phyloP scores from a whole-genome alignment of 192 early-diverging fungal genomes.

The Phlyctochytrium planicorne region DNA sequence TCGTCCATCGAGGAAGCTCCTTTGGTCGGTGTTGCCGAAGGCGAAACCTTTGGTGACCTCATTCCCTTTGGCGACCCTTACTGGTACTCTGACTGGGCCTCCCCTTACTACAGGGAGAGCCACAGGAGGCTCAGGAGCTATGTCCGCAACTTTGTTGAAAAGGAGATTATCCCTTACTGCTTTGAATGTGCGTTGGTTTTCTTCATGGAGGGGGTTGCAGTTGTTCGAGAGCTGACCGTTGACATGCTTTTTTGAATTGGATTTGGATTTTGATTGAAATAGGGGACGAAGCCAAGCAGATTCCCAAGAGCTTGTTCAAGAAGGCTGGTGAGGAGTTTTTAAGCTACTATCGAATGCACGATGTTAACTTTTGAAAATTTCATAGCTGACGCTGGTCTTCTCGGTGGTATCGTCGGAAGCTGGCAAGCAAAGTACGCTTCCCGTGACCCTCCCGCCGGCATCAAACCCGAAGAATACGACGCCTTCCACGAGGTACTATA shows the following conservation, averaged over 20 bases:
- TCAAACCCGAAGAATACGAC: conserved; percentile 55
- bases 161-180: conserved; percentile 71
- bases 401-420: conserved; percentile 58
- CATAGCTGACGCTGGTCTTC: conserved; percentile 61
- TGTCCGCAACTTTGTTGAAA: conserved; percentile 75
- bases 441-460: conserved; percentile 25
- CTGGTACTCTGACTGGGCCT: conserved; percentile 59
- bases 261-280: neutral
- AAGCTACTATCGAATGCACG: too few relatives aligned
- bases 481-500: conserved; percentile 27
- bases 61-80: conserved; percentile 78
- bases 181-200: conserved; percentile 52
- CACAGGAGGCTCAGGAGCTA: conserved; percentile 63
- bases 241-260: neutral
- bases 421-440: conserved; percentile 39
- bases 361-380: too few relatives aligned
- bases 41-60: conserved; percentile 70
- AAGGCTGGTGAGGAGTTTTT: conserved; percentile 54
- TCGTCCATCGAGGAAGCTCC: neutral
- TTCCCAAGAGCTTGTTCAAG: conserved; percentile 68
- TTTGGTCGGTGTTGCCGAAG: conserved; percentile 29
- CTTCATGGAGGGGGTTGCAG: too few relatives aligned
- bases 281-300: conserved; percentile 78
- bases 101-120: conserved; percentile 78
- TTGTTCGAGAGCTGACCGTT: neutral